Evolutionary conservation across 306 rosid genomes (phyloP).

Genomic region (Fragaria ananassa): DNA sequence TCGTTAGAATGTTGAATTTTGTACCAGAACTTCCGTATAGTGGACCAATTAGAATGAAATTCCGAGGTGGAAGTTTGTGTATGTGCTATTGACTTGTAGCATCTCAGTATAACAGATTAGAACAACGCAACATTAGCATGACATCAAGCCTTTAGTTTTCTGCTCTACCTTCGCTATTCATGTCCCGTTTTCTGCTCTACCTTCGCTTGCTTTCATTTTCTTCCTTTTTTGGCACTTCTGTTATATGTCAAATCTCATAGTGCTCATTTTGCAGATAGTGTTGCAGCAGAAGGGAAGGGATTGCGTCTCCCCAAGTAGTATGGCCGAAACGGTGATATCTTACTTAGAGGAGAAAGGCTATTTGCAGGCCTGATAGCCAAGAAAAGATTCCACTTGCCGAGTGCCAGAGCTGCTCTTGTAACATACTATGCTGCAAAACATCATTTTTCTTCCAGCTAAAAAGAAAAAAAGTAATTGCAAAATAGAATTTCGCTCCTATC

Average conservation of each 20-base stretch:
- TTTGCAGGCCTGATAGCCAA: constrained; percentile 51
- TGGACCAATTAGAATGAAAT: not conserved
- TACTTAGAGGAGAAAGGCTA: constrained; percentile 74
- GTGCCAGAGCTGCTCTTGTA: constrained; percentile 22
- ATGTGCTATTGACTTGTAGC: not conserved
- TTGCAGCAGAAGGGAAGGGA: constrained; percentile 60
- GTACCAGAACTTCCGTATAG: not conserved
- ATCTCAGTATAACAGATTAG: not conserved
- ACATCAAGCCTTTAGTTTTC: not conserved
- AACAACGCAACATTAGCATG: not conserved
- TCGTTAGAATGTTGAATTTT: not conserved
- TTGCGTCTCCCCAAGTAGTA: constrained; percentile 44
- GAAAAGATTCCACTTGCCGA: constrained; percentile 24
- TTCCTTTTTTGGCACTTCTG: not conserved
- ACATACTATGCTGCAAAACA: constrained; percentile 15
- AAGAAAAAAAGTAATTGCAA: not conserved
- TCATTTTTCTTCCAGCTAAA: not conserved
- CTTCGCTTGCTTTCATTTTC: not conserved
- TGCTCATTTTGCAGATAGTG: constrained; percentile 52
- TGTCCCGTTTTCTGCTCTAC: not conserved
- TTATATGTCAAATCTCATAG: constrained; percentile 8
- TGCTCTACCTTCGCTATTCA: not conserved
- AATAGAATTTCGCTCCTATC: constrained; percentile 14
- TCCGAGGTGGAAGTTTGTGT: not conserved
- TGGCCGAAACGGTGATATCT: constrained; percentile 68